Evolutionary conservation across 1,284 basidiomycete species (phyloP), one percentile per base, ranked within the genome.

Genomic region (Cryptococcus amylolentus): DNA sequence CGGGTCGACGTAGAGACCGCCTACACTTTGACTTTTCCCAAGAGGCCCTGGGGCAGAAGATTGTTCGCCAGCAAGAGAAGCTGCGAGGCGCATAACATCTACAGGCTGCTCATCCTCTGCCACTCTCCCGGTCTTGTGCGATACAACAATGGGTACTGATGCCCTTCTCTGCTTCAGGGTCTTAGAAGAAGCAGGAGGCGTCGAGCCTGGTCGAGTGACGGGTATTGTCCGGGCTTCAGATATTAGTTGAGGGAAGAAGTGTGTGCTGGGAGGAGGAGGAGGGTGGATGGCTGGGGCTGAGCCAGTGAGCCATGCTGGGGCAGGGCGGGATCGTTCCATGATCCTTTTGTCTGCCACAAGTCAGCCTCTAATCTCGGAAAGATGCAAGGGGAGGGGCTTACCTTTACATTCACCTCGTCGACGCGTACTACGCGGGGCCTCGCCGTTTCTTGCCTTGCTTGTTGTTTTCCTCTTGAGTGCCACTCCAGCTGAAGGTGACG

Each of bases 361-460:
- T 51, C 13, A 56, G 44, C 45, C 7, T 10, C 7, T 10, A 16
- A 31, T 46, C 7, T 9, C 20, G 4, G 10, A 14, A 13, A 51
- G 42, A 27, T 6, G 41, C 40, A 23, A 28, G 48, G n/a, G 6
- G 48, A 20, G 13, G 26, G n/a, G 49, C 55, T 31, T 16, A 59
- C 57, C 55, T 14, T 49, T 51, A 14, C 46, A 37, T 27, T 51
- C 46, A n/a, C 58, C 58, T 48, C 55, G 44, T 20, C 58, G 18
- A 37, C 55, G 31, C 10, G 28, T 51, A 27, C 47, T 54, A 40
- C 49, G 28, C 39, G 16, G 38, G 38, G 27, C 27, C 53, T 52
- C 38, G 28, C 16, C 38, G 7, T 44, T 46, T 10, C 23, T 12
- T 4, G 38, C 41, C 23, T 41, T 44, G 6, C 4, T 2, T 7